Conservation (phyloP, 371 early-diverging fungal genomes). For the Mortierella sp. region DNA sequence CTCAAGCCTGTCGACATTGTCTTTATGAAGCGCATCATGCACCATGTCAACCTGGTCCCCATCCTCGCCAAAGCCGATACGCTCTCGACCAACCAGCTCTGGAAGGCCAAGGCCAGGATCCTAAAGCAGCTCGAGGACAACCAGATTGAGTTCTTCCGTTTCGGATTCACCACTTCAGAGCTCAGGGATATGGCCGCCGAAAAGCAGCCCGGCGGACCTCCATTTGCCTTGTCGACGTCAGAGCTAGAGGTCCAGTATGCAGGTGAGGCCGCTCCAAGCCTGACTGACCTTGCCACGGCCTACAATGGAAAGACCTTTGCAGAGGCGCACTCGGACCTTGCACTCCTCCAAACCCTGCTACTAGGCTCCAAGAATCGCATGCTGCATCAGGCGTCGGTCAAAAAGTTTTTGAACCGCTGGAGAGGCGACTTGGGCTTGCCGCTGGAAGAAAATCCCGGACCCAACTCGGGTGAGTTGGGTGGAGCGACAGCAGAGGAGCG, state of each 20-base stretch:
- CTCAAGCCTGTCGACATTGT: conserved; percentile 93
- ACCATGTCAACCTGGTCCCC: conserved; percentile 90
- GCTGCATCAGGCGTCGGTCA: conserved; percentile 40
- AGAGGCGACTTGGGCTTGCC: conserved; percentile 38
- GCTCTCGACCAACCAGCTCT: conserved; percentile 52
- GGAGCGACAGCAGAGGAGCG: not conserved
- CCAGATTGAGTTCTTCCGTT: conserved; percentile 46
- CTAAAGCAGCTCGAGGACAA: conserved; percentile 44
- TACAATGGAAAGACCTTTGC: conserved; percentile 30
- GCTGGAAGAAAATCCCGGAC: conserved; percentile 16
- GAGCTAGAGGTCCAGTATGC: conserved; percentile 23
- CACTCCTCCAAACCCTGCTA: conserved; percentile 31
- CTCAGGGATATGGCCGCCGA: conserved; percentile 40
- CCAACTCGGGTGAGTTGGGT: too few species aligned
- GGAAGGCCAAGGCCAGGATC: conserved; percentile 47
- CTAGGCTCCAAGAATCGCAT: conserved; percentile 47
- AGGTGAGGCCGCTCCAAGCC: conserved; percentile 7
- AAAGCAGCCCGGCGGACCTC: conserved; percentile 37
- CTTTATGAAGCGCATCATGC: conserved; percentile 87
- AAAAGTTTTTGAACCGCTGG: conserved; percentile 51
- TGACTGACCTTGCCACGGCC: conserved; percentile 34
- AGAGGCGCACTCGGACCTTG: conserved; percentile 35
- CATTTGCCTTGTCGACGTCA: conserved; percentile 44
- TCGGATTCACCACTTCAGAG: conserved; percentile 37
- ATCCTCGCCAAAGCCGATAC: conserved; percentile 79